Percentiles rank a stretch among this genome's conserved stretches.
Conservation (phyloP, 2,329 filamentous ascomycete species). For the Pseudovirgaria hyperparasitica region DNA sequence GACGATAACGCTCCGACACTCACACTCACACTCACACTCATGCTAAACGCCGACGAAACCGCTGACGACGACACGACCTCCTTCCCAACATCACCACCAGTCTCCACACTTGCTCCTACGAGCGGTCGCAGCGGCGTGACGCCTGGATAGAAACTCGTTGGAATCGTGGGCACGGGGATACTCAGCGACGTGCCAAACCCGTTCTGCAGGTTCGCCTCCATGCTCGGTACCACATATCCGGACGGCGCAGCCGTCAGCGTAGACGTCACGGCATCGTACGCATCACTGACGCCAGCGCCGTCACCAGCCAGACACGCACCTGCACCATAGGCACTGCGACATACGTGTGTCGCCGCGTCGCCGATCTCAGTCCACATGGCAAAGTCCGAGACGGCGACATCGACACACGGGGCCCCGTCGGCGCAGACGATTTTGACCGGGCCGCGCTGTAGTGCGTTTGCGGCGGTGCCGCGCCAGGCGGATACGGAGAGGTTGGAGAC, state of each 20-base stretch:
- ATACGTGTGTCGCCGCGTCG: constrained; percentile 29
- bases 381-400: constrained; percentile 38
- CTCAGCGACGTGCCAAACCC: constrained; percentile 13
- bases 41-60: not conserved
- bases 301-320: constrained; percentile 34
- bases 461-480: constrained; percentile 43
- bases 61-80: not conserved
- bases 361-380: constrained; percentile 40
- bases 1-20: not conserved
- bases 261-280: constrained; percentile 20
- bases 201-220: constrained; percentile 17
- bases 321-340: constrained; percentile 36
- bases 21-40: not conserved
- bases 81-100: not conserved
- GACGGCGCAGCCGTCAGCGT: constrained; percentile 23
- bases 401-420: constrained; percentile 38
- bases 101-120: constrained; percentile 1
- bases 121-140: constrained; percentile 10
- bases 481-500: constrained; percentile 35
- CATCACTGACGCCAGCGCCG: constrained; percentile 4
- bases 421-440: constrained; percentile 43
- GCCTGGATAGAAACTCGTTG: constrained; percentile 22
- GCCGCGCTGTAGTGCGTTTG: constrained; percentile 36
- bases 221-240: constrained; percentile 24
- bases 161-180: constrained; percentile 28